These are phyloP conservation scores for Scedosporium dehoogii DNA, from an alignment of 2,329 filamentous ascomycete genomes.

Conservation along the genomic window DNA sequence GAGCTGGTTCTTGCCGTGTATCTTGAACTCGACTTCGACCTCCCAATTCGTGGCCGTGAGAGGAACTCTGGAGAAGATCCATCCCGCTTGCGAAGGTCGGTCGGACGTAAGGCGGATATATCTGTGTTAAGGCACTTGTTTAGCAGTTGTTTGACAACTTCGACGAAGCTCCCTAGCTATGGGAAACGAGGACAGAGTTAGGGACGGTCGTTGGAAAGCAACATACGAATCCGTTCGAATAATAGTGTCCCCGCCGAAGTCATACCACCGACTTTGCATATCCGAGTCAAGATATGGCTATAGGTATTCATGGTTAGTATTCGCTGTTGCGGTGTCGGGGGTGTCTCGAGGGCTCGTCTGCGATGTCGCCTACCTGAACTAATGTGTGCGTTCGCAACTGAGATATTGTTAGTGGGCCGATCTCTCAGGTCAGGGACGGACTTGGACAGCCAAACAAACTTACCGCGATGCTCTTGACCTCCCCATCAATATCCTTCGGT, in stretches of 20 bases:
- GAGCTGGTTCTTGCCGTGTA: conserved; percentile 78
- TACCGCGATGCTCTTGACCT: conserved; percentile 13
- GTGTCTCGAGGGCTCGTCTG: conserved; percentile 5
- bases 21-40: conserved; percentile 91
- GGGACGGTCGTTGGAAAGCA: not conserved
- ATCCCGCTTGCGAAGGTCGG: conserved; percentile 81
- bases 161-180: not conserved
- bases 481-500: conserved; percentile 5
- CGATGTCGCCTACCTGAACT: conserved; percentile 51
- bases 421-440: not conserved
- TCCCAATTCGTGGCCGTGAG: conserved; percentile 98
- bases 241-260: conserved; percentile 94
- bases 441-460: not conserved
- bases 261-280: conserved; percentile 97
- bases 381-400: conserved; percentile 84
- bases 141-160: not conserved
- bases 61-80: conserved; percentile 88
- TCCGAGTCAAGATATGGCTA: conserved; percentile 96
- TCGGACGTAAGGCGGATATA: conserved; percentile 92
- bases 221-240: conserved; percentile 59
- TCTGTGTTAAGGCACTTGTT: conserved; percentile 29
- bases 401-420: conserved; percentile 7
- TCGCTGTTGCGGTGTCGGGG: conserved; percentile 12
- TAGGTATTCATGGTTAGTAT: conserved; percentile 10
- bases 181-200: not conserved